Evolutionary conservation across 2,329 filamentous ascomycete genomes (phyloP), one percentile per base, ranked within the genome.

Genomic region (Exophiala dermatitidis): DNA sequence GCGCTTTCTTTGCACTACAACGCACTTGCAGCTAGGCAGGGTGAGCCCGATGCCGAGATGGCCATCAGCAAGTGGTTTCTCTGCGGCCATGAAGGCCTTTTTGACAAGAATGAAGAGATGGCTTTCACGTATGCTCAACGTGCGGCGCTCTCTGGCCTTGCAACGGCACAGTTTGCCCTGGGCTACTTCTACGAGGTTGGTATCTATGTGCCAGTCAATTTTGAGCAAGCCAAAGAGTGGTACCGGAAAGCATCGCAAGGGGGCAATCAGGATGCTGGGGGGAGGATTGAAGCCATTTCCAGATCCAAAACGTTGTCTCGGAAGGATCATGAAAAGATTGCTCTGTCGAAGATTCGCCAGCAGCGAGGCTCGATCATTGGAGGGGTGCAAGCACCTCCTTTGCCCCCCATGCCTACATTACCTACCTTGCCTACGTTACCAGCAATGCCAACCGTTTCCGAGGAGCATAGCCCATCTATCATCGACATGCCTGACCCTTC

Each of bases 1-100:
- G 86, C 89, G 0, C 79, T 94, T 53, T 97, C 91, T 1, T 72
- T 98, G 50, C 93, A 98, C 68, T 98, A 98, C 74, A 96, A 97
- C 66, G 88, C 89, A 36, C 78, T 98, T 32, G 91, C 93, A 26
- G 87, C 93, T 8, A 84, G 87, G 60, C 93, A 97, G 71, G 91
- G 90, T 12, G 90, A 97, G 64, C 78, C 90, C 0, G 93, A 98
- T 68, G 93, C 91, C 0, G 90, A 95, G 56, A 86, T 98, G 71
- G 90, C 91, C 30, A 90, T 98, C 57, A 97, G 91, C 71, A 93
- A 95, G 70, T 98, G 93, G 93, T 98, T 97, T 67, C 77, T 98
- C 30, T 97, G 95, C 65, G 93, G 93, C 2, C 90, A 93, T 60
- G 91, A 97, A 62, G 86, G 85, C 26, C 78, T 94, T 4, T 96